These are phyloP conservation scores for Aspergillus sp. DNA, from an alignment of 2,329 filamentous ascomycete species.

Conservation along the genomic window DNA sequence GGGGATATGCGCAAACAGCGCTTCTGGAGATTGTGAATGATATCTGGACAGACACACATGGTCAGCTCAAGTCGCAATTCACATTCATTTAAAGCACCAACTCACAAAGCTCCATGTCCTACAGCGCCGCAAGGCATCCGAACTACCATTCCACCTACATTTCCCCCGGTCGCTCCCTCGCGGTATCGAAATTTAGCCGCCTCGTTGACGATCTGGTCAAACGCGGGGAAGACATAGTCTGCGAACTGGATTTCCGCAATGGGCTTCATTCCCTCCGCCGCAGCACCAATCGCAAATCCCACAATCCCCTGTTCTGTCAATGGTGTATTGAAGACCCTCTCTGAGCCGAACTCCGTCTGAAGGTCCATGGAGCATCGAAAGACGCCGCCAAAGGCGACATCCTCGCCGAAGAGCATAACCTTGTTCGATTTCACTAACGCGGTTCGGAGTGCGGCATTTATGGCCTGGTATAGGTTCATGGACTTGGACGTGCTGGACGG, in stretches of 20 bases:
- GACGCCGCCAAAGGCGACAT: constrained; percentile 94
- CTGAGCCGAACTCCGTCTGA: constrained; percentile 79
- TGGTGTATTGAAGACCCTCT: constrained; percentile 95
- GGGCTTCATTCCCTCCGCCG: constrained; percentile 87
- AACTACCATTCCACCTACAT: constrained; percentile 77
- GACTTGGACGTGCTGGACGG: constrained; percentile 73
- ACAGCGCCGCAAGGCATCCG: constrained; percentile 90
- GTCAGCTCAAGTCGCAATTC: not conserved
- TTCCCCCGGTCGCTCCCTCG: constrained; percentile 62
- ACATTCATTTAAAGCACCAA: not conserved
- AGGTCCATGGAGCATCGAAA: constrained; percentile 93
- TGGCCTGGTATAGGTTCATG: constrained; percentile 89
- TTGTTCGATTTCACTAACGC: constrained; percentile 81
- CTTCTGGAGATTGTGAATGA: constrained; percentile 86
- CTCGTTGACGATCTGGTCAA: constrained; percentile 93
- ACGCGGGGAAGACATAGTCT: constrained; percentile 90
- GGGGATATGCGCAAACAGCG: constrained; percentile 83
- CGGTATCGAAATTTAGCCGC: constrained; percentile 85
- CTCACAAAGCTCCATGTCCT: constrained; percentile 75
- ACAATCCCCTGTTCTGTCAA: constrained; percentile 91
- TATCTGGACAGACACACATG: constrained; percentile 47
- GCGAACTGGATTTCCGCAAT: constrained; percentile 96
- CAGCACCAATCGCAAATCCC: constrained; percentile 87
- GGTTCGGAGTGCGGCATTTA: constrained; percentile 84
- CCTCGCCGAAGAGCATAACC: constrained; percentile 91